phyloP scores from a whole-genome alignment of 441 rosid species.

The Erodium moschatum region DNA sequence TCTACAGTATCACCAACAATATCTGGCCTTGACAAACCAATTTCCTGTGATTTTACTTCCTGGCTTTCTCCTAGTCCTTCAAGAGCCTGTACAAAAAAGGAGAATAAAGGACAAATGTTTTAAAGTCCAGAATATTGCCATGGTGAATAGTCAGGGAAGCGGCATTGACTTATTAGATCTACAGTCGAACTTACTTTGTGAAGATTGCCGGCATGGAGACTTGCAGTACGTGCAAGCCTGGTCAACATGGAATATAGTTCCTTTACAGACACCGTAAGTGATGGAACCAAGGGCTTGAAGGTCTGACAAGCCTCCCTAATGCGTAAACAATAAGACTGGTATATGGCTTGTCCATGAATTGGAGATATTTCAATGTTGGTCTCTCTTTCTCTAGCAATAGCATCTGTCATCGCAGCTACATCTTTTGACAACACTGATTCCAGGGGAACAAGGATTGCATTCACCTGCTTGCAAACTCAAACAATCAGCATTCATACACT shows the following conservation, averaged over 20 bases:
- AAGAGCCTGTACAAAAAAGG: constrained; percentile 44
- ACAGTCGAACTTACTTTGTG: constrained; percentile 45
- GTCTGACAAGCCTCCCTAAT: constrained; percentile 69
- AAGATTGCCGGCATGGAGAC: constrained; percentile 84
- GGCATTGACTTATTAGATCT: constrained; percentile 17
- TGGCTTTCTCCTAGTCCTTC: constrained; percentile 72
- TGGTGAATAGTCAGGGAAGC: constrained; percentile 3
- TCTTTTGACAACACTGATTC: constrained; percentile 75
- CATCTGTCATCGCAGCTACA: constrained; percentile 82
- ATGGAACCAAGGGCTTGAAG: constrained; percentile 55
- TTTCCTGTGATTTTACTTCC: constrained; percentile 52
- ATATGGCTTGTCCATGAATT: constrained; percentile 87
- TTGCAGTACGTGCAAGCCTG: constrained; percentile 80
- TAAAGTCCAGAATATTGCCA: constrained; percentile 2
- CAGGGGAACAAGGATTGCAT: constrained; percentile 70
- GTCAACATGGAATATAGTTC: constrained; percentile 55
- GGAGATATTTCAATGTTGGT: constrained; percentile 71
- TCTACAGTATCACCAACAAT: constrained; percentile 35
- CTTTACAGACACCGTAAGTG: constrained; percentile 50
- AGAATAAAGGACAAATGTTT: constrained; percentile 3
- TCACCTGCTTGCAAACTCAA: constrained; percentile 45
- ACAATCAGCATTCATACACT: constrained; percentile 18
- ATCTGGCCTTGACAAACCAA: constrained; percentile 43
- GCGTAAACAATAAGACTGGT: constrained; percentile 70
- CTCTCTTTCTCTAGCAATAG: constrained; percentile 66